These are phyloP conservation scores for Agapanthus africanus DNA, from an alignment of 106 monocot genomes.

Conservation along the genomic window DNA sequence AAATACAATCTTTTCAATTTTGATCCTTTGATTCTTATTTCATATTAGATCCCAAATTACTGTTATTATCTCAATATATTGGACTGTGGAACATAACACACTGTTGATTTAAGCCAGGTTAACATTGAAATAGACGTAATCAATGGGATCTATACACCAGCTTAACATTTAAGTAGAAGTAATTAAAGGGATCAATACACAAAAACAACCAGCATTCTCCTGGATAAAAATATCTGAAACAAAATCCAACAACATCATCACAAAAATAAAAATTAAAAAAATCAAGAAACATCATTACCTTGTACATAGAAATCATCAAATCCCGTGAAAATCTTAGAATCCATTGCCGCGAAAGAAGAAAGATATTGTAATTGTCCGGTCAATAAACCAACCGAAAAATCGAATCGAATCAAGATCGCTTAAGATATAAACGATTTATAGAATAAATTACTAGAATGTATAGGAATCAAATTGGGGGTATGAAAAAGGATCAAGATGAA, in stretches of 20 bases:
- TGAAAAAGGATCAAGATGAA: conserved; percentile 80
- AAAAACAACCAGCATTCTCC: neutral
- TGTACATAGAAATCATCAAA: conserved; percentile 24
- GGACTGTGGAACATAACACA: no score
- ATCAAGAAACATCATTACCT: conserved; percentile 5
- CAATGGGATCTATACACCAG: no score
- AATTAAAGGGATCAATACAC: no score
- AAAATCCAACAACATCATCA: neutral
- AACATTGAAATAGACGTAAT: no score
- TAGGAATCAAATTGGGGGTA: conserved; percentile 61
- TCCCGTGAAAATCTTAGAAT: conserved; percentile 28
- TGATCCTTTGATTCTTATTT: no score
- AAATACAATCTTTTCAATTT: no score
- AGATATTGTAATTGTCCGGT: neutral
- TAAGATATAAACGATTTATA: conserved; percentile 25
- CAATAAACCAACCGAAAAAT: neutral
- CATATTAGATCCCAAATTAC: no score
- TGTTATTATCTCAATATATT: no score
- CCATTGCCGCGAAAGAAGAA: conserved; percentile 28
- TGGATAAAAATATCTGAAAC: neutral
- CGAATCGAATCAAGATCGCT: neutral
- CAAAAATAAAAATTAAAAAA: neutral
- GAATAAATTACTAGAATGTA: conserved; percentile 46
- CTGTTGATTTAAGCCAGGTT: no score
- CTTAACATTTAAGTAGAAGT: no score